Conservation (phyloP, 208 protist species). For the Trichomonas gallinae region DNA sequence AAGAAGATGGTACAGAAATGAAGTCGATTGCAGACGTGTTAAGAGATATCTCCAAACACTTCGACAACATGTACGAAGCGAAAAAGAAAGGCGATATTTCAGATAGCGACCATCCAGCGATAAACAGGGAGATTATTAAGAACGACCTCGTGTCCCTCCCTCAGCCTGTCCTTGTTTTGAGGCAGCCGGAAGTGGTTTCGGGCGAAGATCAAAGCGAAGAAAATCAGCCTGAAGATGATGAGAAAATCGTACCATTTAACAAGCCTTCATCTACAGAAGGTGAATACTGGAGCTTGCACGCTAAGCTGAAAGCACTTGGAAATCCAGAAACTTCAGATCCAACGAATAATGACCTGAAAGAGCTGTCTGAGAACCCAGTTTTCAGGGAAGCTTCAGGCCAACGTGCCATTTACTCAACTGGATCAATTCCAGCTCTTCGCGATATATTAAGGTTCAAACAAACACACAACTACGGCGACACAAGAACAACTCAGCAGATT, state of each 20-base stretch:
- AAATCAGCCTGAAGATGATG: not conserved
- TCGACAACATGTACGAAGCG: not conserved
- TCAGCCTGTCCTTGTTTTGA: not conserved
- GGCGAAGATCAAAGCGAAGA: not conserved
- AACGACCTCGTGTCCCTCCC: not conserved
- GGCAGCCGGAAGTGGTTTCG: not conserved
- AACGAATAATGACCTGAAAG: not conserved
- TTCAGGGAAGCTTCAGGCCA: not conserved
- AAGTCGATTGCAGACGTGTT: not conserved
- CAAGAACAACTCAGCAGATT: not conserved
- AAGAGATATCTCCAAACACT: not conserved
- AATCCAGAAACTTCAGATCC: not conserved
- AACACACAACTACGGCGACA: not conserved
- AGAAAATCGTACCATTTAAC: not conserved
- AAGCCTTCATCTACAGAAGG: not conserved
- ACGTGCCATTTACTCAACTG: not conserved
- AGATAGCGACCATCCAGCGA: not conserved
- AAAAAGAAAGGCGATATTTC: not conserved
- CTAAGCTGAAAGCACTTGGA: not conserved
- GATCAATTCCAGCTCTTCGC: not conserved
- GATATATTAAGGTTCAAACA: not conserved
- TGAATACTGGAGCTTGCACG: not conserved
- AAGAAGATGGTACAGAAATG: not conserved
- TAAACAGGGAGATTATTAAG: not conserved
- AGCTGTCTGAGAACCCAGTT: not conserved